phyloP scores from a whole-genome alignment of 164 flowering plant species.

The Paratinospora sagittata region DNA sequence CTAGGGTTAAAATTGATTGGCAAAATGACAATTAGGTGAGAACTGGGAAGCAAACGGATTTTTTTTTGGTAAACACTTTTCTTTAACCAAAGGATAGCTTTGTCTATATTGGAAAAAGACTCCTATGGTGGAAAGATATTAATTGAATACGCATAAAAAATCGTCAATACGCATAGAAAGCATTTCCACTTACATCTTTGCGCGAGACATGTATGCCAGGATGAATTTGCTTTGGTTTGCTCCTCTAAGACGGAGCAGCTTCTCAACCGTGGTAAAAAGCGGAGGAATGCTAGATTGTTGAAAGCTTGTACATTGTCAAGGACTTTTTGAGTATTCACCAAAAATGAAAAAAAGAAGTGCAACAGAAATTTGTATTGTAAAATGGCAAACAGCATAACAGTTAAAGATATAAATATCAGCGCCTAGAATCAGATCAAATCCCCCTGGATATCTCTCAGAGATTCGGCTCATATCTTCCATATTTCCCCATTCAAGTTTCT shows the following conservation, averaged over 20 bases:
- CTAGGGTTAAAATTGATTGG: too few species aligned
- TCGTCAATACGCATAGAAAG: neutral
- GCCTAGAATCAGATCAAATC: constrained; percentile 93
- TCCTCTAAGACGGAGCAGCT: constrained; percentile 41
- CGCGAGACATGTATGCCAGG: constrained; percentile 75
- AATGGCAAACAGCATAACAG: constrained; percentile 1
- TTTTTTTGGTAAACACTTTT: too few species aligned
- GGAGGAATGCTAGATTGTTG: constrained; percentile 75
- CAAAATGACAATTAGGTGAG: too few species aligned
- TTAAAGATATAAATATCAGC: constrained; percentile 95
- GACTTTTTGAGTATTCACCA: constrained; percentile 14
- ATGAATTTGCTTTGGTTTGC: constrained; percentile 58
- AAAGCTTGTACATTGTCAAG: constrained; percentile 72
- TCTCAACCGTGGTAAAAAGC: constrained; percentile 68
- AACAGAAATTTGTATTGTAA: neutral
- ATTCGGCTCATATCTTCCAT: constrained; percentile 49
- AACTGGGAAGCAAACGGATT: too few species aligned
- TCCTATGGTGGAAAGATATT: too few species aligned
- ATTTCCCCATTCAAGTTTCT: constrained; percentile 91
- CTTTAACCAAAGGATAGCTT: too few species aligned
- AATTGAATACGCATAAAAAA: neutral
- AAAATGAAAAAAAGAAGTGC: neutral
- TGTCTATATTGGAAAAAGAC: too few species aligned
- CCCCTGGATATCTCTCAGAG: constrained; percentile 38
- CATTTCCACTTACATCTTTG: constrained; percentile 52